These are phyloP conservation scores for Patellaria atrata DNA, from an alignment of 495 filamentous ascomycete species.

Conservation along the genomic window DNA sequence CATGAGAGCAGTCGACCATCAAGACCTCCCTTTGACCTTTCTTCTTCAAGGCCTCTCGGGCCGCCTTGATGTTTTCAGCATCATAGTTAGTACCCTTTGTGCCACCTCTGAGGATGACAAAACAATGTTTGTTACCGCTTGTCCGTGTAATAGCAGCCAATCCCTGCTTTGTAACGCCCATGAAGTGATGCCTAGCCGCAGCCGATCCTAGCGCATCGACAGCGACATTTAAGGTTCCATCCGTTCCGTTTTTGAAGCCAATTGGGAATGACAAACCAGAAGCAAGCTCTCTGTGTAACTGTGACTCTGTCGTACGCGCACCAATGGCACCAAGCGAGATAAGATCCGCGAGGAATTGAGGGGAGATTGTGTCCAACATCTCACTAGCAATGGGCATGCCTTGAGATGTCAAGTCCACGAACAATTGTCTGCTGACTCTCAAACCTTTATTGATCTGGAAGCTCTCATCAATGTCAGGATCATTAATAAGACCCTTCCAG, in stretches of 20 bases:
- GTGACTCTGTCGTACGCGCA: conserved; percentile 91
- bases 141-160: conserved; percentile 91
- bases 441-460: conserved; percentile 99
- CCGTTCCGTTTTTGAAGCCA: conserved; percentile 98
- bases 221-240: conserved; percentile 85
- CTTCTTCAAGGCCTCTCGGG: conserved; percentile 65
- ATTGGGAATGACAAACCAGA: conserved; percentile 97
- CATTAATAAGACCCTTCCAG: conserved; percentile 98
- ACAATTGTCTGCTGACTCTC: conserved; percentile 73
- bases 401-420: conserved; percentile 68
- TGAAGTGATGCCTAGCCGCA: conserved; percentile 85
- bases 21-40: conserved; percentile 80
- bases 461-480: conserved; percentile 92
- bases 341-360: conserved; percentile 85
- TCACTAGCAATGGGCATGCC: conserved; percentile 92
- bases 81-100: conserved; percentile 92
- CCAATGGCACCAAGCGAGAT: conserved; percentile 94
- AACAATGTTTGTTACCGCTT: conserved; percentile 86
- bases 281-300: conserved; percentile 88
- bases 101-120: conserved; percentile 87
- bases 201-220: conserved; percentile 93
- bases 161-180: conserved; percentile 98
- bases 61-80: conserved; percentile 59
- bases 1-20: conserved; percentile 98
- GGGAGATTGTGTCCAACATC: conserved; percentile 98